Conservation (phyloP, 108 stramenopile genomes). For the Discostella stelligeroides region DNA sequence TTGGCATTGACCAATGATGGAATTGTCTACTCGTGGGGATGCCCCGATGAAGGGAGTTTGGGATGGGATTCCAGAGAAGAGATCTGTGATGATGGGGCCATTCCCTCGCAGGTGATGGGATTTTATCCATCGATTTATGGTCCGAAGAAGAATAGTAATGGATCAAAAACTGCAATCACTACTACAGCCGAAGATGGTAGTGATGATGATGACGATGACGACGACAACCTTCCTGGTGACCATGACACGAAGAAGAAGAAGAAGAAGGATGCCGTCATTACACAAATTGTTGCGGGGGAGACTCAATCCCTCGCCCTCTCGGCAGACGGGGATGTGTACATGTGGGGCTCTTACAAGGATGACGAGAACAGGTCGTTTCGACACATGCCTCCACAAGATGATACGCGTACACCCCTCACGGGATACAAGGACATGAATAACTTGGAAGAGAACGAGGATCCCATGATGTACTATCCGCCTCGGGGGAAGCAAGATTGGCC, state of each 20-base stretch:
- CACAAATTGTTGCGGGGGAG: constrained; percentile 77
- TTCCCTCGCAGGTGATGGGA: constrained; percentile 24
- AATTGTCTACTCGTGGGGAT: constrained; percentile 88
- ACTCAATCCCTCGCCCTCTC: constrained; percentile 71
- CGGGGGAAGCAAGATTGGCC: constrained; percentile 38
- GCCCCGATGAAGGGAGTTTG: constrained; percentile 85
- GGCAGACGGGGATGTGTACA: constrained; percentile 63
- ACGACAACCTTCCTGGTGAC: no score
- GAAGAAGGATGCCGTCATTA: constrained; percentile 46
- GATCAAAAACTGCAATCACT: no score
- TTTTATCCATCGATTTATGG: constrained; percentile 26
- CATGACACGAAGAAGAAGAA: background rate
- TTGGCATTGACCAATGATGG: constrained; percentile 72
- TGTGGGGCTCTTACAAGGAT: constrained; percentile 75
- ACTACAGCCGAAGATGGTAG: no score
- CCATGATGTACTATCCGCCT: constrained; percentile 13
- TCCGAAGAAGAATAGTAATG: no score
- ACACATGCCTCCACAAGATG: constrained; percentile 38
- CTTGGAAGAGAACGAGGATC: constrained; percentile 23
- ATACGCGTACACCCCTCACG: constrained; percentile 23
- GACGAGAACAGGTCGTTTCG: constrained; percentile 61
- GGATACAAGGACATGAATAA: constrained; percentile 30
- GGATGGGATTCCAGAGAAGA: constrained; percentile 59
- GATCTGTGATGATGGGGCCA: background rate
- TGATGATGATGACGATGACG: no score